Evolutionary conservation across 768 basidiomycete genomes (phyloP).

Genomic region (Hydnum rufescens): DNA sequence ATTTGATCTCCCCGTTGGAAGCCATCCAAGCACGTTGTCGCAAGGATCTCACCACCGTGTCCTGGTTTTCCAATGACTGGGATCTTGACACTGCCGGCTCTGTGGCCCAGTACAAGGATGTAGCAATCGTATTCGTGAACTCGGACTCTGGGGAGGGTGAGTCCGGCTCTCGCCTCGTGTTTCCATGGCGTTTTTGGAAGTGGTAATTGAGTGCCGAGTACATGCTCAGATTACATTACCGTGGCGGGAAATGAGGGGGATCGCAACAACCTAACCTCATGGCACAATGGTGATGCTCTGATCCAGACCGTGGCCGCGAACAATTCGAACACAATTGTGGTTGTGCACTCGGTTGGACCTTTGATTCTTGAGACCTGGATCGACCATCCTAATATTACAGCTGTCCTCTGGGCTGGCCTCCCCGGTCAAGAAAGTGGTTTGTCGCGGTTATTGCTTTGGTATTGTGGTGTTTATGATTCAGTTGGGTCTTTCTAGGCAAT

Average conservation of each 20-base stretch:
- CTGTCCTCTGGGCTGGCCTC: slow-evolving; percentile 37
- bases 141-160: slow-evolving; percentile 61
- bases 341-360: slow-evolving; percentile 18
- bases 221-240: slow-evolving; percentile 32
- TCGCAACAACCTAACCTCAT: slow-evolving; percentile 45
- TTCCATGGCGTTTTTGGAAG: neutral
- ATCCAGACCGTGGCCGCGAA: slow-evolving; percentile 42
- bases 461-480: neutral
- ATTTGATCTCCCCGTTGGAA: slow-evolving; percentile 61
- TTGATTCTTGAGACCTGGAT: slow-evolving; percentile 18
- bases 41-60: slow-evolving; percentile 41
- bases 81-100: slow-evolving; percentile 32
- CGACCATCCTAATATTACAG: slow-evolving; percentile 22
- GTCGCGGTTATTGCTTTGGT: neutral
- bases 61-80: slow-evolving; percentile 54
- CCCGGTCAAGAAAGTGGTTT: slow-evolving; percentile 42
- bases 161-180: neutral
- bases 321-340: slow-evolving; percentile 30
- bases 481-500: slow-evolving; percentile 21
- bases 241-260: slow-evolving; percentile 68
- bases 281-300: slow-evolving; percentile 53
- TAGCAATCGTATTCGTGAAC: slow-evolving; percentile 63
- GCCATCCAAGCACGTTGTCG: slow-evolving; percentile 59
- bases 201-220: neutral
- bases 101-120: slow-evolving; percentile 31